Percentiles rank a stretch among this genome's conserved stretches.
Conservation (phyloP, 1,284 basidiomycete genomes). For the Tilletiopsis washingtonensis region DNA sequence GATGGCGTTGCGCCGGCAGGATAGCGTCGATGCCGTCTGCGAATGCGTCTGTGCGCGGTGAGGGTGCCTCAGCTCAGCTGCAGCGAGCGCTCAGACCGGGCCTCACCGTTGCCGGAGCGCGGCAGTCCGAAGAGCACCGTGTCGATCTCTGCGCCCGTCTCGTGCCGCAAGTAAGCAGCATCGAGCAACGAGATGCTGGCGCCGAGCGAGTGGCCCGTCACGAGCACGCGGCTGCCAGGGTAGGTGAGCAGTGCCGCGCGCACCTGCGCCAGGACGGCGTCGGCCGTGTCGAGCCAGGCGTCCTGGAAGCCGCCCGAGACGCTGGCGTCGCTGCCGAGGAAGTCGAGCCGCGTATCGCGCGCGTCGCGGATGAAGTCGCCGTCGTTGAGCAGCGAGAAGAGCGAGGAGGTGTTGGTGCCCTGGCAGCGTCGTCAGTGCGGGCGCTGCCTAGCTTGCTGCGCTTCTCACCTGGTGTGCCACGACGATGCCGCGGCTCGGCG, state of each 20-base stretch:
- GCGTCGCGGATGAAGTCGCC: slow-evolving; percentile 15
- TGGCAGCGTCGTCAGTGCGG: no score
- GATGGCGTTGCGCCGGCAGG: slow-evolving; percentile 24
- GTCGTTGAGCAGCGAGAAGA: slow-evolving; percentile 24
- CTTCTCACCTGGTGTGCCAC: slow-evolving; percentile 27
- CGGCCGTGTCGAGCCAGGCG: slow-evolving; percentile 24
- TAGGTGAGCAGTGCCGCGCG: slow-evolving; percentile 17
- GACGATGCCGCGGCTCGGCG: slow-evolving; percentile 20
- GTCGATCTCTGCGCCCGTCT: slow-evolving; percentile 12
- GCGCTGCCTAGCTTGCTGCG: no score
- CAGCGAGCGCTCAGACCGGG: no score
- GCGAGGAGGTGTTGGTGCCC: slow-evolving; percentile 24
- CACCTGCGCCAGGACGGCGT: slow-evolving; percentile 19
- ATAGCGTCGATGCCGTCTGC: slow-evolving; percentile 24
- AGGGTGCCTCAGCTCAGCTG: no score
- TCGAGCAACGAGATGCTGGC: slow-evolving; percentile 30
- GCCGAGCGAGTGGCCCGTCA: slow-evolving; percentile 37
- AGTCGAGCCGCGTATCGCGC: slow-evolving; percentile 16
- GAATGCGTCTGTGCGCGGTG: no score
- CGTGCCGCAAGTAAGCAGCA: slow-evolving; percentile 23
- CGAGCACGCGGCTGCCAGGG: slow-evolving; percentile 17
- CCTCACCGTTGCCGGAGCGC: slow-evolving; percentile 23
- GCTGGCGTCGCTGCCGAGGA: slow-evolving; percentile 14
- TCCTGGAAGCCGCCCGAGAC: slow-evolving; percentile 37
- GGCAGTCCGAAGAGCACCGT: slow-evolving; percentile 33